Base-by-base conservation (phyloP, 495 filamentous ascomycete genomes). In the Ascodesmis nigricans region DNA sequence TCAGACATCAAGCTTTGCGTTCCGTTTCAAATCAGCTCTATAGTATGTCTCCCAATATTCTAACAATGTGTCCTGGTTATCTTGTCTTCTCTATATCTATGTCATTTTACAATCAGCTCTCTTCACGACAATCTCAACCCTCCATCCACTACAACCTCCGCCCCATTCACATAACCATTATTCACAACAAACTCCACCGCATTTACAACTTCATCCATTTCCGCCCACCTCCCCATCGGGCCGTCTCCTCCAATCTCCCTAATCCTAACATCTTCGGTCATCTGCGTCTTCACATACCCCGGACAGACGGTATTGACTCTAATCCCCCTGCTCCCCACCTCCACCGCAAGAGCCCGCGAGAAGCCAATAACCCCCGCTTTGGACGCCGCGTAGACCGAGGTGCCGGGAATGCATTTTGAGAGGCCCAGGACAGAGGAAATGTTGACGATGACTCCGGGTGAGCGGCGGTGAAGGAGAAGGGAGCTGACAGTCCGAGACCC, bases 121-220 rank as follows among this genome's bases (percentile, higher is more conserved):
- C 19, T 14, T 35, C 22, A 35, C 11, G 22, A 25, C 15, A 21
- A 35, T 17, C 24, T 21, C 15, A 37, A 21, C 1, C 80, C 80
- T 11, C 80, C 80, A 50, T 90, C 80, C n/a, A 91, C 60, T 45
- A 79, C 82, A 5, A 91, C 60, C 17, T 82, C 64, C 55, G 78
- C 82, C 36, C 83, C 83, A 47, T 82, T 80, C 5, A 77, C 72
- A 50, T 82, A 91, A 28, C 66, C 50, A 53, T 81, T 87, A 19
- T 58, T 60, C n/a, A 67, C 73, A 11, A 91, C 64, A 52, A 87
- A 90, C 19, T 69, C 53, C 27, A 71, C 78, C 29, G 79, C 78
- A 39, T 81, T 72, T n/a, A 79, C 78, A 18, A 90, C 62, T 45
- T 91, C 80, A 3, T 64, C 58, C 8, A 64, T 53, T 5, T 60